These are phyloP conservation scores for Madurella mycetomatis DNA, from an alignment of 2,329 filamentous ascomycete genomes.

Conservation along the genomic window DNA sequence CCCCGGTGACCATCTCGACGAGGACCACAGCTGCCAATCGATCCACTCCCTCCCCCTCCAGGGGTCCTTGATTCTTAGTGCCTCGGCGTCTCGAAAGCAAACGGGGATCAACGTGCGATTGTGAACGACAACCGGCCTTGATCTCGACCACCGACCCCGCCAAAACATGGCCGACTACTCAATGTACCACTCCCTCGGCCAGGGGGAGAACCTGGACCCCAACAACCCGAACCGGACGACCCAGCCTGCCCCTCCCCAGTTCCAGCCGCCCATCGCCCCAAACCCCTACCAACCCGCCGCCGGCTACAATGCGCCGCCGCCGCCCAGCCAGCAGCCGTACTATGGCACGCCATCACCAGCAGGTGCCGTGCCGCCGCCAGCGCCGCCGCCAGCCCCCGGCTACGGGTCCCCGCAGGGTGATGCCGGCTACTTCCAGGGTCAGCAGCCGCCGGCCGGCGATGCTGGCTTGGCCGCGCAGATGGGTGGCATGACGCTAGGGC, in stretches of 20 bases:
- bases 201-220: slow-evolving; percentile 48
- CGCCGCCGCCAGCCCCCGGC: slow-evolving; percentile 25
- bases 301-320: slow-evolving; percentile 37
- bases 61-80: too few relatives aligned
- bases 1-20: slow-evolving; percentile 20
- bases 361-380: slow-evolving; percentile 20
- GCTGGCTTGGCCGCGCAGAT: slow-evolving; percentile 65
- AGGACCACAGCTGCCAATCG: background rate
- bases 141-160: slow-evolving; percentile 1
- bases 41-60: too few relatives aligned
- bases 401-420: slow-evolving; percentile 29
- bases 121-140: too few relatives aligned
- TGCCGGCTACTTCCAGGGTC: slow-evolving; percentile 31
- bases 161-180: slow-evolving; percentile 40
- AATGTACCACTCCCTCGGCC: slow-evolving; percentile 49
- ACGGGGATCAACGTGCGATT: background rate
- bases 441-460: slow-evolving; percentile 37
- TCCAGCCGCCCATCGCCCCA: slow-evolving; percentile 50
- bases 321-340: too few relatives aligned
- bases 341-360: slow-evolving; percentile 28
- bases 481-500: slow-evolving; percentile 66
- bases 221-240: slow-evolving; percentile 45
- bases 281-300: slow-evolving; percentile 49
- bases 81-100: background rate
- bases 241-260: slow-evolving; percentile 39